Evolutionary conservation across 495 filamentous ascomycete genomes (phyloP), one percentile per base, ranked within the genome.

Genomic region (Parathielavia hyrcaniae): DNA sequence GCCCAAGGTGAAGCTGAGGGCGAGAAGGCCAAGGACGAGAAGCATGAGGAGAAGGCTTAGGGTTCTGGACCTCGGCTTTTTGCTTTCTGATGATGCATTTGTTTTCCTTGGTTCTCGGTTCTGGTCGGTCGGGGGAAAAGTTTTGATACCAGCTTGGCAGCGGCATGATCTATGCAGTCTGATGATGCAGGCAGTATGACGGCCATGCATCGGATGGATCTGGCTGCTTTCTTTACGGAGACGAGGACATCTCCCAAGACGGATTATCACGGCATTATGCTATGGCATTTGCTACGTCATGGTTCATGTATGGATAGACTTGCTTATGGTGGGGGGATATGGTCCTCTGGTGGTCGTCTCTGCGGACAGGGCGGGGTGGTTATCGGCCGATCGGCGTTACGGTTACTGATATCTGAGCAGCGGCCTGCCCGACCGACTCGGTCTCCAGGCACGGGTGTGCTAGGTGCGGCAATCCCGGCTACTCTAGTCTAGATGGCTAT

Each of bases 11-110:
- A 65, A 53, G 59, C 58, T 12, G 72, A 75, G 30, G 67, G 67
- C 46, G 79, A 77, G 13, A 73, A 70, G 52, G 69, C 64, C 60
- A 77, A 83, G 59, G 79, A 81, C 55, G 79, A 83, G 58, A 83
- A 82, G 71, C 64, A 73, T 56, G 82, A 83, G 70, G 80, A 79
- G 65, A 81, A 78, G 68, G 77, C 76, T 67, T 80, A 80, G 41
- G 55, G 53, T 50, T 53, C 49, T 62, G 47, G 49, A 49, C 60
- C 23, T 23, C 39, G 17, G 38, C 32, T 65, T 65, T 53, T 63
- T 48, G 57, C 54, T 55, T 63, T 43, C 5, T 51, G 40, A 51
- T 58, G 32, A 51, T 58, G 32, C 48, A 38, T 6, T 44, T n/a
- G n/a, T 52, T 14, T 39, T 40, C 41, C 40, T 58, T 51, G 47